phyloP scores from a whole-genome alignment of 1,139 yeast species.

The Zygoascus sp. region DNA sequence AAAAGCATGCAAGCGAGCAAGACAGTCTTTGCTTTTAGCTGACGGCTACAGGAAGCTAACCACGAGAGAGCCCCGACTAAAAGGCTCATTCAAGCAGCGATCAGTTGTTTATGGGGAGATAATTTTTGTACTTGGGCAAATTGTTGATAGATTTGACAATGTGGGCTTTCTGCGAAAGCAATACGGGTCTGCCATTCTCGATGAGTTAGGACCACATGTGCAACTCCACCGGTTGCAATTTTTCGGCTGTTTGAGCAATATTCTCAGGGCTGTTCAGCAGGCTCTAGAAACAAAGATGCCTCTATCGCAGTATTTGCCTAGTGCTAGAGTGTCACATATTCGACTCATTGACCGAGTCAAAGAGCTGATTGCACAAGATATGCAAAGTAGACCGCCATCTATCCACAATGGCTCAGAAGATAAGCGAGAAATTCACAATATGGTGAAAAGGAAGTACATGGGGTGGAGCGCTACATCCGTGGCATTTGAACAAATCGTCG shows the following conservation, averaged over 20 bases:
- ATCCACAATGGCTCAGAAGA: neutral
- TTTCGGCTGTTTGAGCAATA: conserved; percentile 38
- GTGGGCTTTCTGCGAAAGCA: conserved; percentile 41
- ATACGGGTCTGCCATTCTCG: conserved; percentile 45
- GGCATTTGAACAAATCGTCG: conserved; percentile 47
- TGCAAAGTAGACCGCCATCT: conserved; percentile 5
- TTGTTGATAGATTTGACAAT: conserved; percentile 46
- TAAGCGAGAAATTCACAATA: conserved; percentile 8
- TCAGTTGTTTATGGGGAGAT: conserved; percentile 42
- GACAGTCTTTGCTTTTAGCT: conserved; percentile 40
- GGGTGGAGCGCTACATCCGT: conserved; percentile 51
- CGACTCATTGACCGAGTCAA: conserved; percentile 43
- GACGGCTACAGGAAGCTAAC: conserved; percentile 40
- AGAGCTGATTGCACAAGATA: conserved; percentile 28
- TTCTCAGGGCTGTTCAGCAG: conserved; percentile 41
- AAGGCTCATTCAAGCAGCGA: conserved; percentile 42
- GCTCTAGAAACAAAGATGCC: conserved; percentile 44
- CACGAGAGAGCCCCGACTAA: conserved; percentile 46
- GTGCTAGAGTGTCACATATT: conserved; percentile 45
- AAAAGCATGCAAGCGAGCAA: conserved; percentile 36
- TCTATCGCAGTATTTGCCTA: conserved; percentile 47
- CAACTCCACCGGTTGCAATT: conserved; percentile 44
- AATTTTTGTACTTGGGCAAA: conserved; percentile 43
- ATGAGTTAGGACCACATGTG: conserved; percentile 41
- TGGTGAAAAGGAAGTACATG: conserved; percentile 40